Base-by-base conservation (phyloP, 2,329 filamentous ascomycete genomes). In the Dactylellina cionopaga region DNA sequence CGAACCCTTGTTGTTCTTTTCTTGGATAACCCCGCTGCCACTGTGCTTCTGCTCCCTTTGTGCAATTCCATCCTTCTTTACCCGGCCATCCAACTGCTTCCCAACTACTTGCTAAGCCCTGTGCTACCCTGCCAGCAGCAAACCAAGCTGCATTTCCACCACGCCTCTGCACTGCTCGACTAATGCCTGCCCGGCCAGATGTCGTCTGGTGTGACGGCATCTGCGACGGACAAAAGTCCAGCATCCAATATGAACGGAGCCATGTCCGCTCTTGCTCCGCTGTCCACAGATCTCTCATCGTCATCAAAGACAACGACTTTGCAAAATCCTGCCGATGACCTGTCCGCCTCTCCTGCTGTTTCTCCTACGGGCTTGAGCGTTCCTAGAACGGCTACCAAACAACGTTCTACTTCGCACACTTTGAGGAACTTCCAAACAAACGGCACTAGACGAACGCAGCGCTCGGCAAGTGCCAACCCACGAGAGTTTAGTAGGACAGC, bases 151-250 rank as follows among this genome's bases (percentile, higher is more conserved):
- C 65, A 60, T 39, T 56, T 70, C 55, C 65, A 49, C 60, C 65
- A 70, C 56, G 65, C 55, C 31, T 70, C 65, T 62, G 65, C 65
- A 62, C 37, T 70, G 56, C 55, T 56, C 65, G 65, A 70, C 65
- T 70, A 58, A 70, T 70, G 65, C 65, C 65, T 70, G 65, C 46
- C 65, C 47, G 49, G 49, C 65, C 65, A 63, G 65, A 70, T 70
- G 65, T 70, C 65, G 65, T 70, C 65, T 70, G 65, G 65, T 70
- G 65, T 70, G 65, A 70, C 65, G 65, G 65, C 65, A 70, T 70
- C 65, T 63, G 56, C 65, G 44, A 62, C 37, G 65, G 65, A 70
- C 65, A 52, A 63, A 44, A 60, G 65, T 70, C 65, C 65, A 43
- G 56, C 56, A 29, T 41, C 56, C 56, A 29, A 56, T 62, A 70